These are phyloP conservation scores for Platanthera zijinensis DNA, from an alignment of 106 monocot species.

Conservation along the genomic window DNA sequence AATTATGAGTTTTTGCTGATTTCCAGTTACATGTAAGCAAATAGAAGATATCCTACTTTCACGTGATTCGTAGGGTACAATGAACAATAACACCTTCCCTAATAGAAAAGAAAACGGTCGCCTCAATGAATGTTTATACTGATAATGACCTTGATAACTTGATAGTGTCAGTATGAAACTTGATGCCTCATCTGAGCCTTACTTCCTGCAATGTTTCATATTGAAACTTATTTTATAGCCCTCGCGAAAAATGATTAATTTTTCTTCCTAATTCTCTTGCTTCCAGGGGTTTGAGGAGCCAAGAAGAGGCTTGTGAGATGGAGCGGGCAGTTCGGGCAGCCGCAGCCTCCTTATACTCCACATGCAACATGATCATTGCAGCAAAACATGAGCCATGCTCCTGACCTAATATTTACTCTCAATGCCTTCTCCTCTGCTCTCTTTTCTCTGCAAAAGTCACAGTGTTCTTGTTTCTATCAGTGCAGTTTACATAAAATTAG, in stretches of 20 bases:
- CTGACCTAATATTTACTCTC: conserved; percentile 7
- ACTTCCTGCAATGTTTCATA: neutral
- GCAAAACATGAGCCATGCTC: conserved; percentile 45
- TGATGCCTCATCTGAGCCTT: no score
- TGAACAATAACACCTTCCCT: no score
- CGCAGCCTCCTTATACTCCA: conserved; percentile 83
- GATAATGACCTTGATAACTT: no score
- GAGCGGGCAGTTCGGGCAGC: conserved; percentile 62
- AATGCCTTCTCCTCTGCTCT: neutral
- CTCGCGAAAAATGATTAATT: neutral
- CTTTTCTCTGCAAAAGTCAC: neutral
- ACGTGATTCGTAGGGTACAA: no score
- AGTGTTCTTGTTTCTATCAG: neutral
- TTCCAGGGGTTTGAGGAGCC: conserved; percentile 30
- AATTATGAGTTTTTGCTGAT: neutral
- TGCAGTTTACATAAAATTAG: neutral
- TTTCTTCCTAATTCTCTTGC: neutral
- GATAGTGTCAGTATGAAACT: no score
- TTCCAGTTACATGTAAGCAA: neutral
- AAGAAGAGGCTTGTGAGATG: conserved; percentile 32
- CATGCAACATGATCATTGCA: conserved; percentile 56
- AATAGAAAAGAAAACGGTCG: no score
- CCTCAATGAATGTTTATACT: no score
- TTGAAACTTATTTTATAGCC: neutral
- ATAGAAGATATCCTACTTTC: no score